Evolutionary conservation across 257 asterid genomes (phyloP).

Genomic region (Lithospermum erythrorhizon): DNA sequence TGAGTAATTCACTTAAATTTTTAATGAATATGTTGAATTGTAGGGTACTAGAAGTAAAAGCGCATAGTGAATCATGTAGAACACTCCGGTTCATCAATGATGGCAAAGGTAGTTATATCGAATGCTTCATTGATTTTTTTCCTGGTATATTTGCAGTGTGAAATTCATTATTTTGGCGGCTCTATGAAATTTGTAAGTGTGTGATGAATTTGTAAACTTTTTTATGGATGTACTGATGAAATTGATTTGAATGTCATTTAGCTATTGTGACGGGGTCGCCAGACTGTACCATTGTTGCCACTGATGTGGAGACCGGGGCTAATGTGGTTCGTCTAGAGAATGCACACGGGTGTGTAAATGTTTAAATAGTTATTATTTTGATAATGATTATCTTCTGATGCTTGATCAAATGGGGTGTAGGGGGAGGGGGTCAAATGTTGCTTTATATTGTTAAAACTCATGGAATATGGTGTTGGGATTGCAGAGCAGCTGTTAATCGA

Average conservation of each 20-base stretch:
- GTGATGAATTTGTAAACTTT: background rate
- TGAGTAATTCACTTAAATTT: background rate
- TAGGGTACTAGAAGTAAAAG: conserved; percentile 62
- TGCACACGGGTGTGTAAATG: conserved; percentile 60
- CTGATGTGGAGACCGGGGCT: conserved; percentile 81
- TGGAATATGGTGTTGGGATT: conserved; percentile 6
- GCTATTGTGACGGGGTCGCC: conserved; percentile 87
- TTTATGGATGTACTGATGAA: background rate
- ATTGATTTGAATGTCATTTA: conserved; percentile 18
- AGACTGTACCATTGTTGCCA: conserved; percentile 84
- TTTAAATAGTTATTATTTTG: background rate
- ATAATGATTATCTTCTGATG: conserved; percentile 1
- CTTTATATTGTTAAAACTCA: conserved; percentile 2
- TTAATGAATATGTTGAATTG: background rate
- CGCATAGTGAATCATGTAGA: conserved; percentile 85
- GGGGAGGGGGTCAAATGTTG: no score
- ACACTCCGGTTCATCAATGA: conserved; percentile 75
- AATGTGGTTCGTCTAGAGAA: conserved; percentile 55
- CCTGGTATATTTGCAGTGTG: background rate
- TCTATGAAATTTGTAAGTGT: background rate
- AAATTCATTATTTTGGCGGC: background rate
- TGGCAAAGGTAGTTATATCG: conserved; percentile 54
- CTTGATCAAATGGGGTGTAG: background rate
- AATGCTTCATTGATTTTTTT: background rate
- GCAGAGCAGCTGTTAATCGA: conserved; percentile 79